Conservation (phyloP, 345 rosid species). For the Linum tenue region DNA sequence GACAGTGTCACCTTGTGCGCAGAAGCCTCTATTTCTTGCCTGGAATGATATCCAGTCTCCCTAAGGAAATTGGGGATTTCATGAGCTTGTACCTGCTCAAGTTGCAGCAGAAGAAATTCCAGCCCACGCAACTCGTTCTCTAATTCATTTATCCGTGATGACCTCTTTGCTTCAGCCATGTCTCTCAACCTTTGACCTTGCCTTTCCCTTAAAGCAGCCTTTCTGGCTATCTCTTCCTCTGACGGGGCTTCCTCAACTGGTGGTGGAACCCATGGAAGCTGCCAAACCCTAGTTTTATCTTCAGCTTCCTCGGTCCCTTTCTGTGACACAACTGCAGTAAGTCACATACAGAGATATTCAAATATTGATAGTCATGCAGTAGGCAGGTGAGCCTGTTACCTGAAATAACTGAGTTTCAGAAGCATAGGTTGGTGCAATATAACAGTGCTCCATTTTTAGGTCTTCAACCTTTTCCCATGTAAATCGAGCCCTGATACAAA, state of each 20-base stretch:
- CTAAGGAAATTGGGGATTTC: conserved; percentile 61
- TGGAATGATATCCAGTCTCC: conserved; percentile 68
- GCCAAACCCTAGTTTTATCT: conserved; percentile 84
- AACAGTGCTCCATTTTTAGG: conserved; percentile 91
- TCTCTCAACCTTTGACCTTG: conserved; percentile 94
- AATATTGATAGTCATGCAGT: conserved; percentile 8
- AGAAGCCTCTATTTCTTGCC: conserved; percentile 74
- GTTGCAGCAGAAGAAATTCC: conserved; percentile 77
- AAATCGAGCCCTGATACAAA: conserved; percentile 49
- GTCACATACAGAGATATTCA: conserved; percentile 7
- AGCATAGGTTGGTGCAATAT: conserved; percentile 64
- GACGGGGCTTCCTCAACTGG: conserved; percentile 87
- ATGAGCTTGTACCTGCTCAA: conserved; percentile 57
- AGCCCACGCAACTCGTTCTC: conserved; percentile 74
- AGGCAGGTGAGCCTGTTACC: conserved; percentile 27
- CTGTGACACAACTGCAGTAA: conserved; percentile 33
- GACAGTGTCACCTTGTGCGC: conserved; percentile 50
- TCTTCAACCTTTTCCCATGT: conserved; percentile 98
- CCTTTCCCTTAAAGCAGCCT: conserved; percentile 84
- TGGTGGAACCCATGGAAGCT: conserved; percentile 92
- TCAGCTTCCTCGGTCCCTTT: conserved; percentile 81
- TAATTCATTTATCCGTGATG: conserved; percentile 66
- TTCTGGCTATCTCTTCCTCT: conserved; percentile 92
- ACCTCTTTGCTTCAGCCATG: conserved; percentile 95
- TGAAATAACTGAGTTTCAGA: conserved; percentile 65